Base-by-base conservation (phyloP, 768 basidiomycete genomes). In the Kondoa malvinella region DNA sequence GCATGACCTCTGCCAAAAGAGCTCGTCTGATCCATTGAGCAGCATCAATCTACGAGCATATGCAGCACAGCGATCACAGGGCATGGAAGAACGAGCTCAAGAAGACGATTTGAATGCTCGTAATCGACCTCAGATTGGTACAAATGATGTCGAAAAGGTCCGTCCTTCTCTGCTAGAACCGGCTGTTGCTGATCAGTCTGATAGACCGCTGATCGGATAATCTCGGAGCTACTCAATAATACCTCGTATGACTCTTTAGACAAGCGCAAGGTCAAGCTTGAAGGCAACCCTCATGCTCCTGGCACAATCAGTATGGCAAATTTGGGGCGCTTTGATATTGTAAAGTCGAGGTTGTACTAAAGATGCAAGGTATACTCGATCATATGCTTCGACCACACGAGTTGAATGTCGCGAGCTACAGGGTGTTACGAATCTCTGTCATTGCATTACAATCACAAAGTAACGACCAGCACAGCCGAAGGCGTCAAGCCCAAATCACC, bases 71-170 rank as follows among this genome's bases (percentile, higher is more conserved):
- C 68, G 80, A 2, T 76, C 75, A 66, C 71, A 71, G 0, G 75
- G 74, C 0, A 78, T 79, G 77, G 74, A 76, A 26, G 70, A 68
- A 27, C 70, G 78, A 16, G 75, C 76, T 66, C 70, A 68, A 25
- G 78, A 77, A 64, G 79, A 80, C 65, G 69, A 67, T 2, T 75
- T 77, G 15, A 79, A 79, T 66, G 74, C 75, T 64, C 75, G 77
- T 60, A 73, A 72, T 12, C 70, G 79, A 17, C 50, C 74, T 0
- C 73, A 75, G 21, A 77, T 80, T 1, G 80, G 79, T 1, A 74
- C 77, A 26, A 73, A 74, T 21, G 74, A 75, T 32, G 74, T 73
- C n/a, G 78, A 78, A 65, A 75, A 72, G 60, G 77, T 77, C 34
- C 15, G 63, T 29, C 33, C 31, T 16, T 31, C 34, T 12, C 34